Conservation (phyloP, 2,329 filamentous ascomycete genomes). For the Lachnellula cervina region DNA sequence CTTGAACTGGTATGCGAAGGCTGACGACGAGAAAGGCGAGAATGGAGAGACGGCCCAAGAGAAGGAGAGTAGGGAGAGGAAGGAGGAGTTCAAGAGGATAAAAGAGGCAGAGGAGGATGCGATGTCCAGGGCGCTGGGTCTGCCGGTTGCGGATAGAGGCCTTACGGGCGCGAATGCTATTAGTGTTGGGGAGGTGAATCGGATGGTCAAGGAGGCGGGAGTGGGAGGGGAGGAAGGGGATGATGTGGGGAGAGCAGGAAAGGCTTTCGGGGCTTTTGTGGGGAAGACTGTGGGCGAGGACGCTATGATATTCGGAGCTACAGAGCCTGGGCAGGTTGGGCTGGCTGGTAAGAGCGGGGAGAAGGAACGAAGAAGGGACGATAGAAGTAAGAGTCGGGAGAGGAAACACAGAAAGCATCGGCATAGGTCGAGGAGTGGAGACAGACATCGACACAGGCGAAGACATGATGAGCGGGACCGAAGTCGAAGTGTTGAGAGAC, state of each 20-base stretch:
- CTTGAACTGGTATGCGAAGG: constrained; percentile 63
- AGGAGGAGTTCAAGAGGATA: constrained; percentile 73
- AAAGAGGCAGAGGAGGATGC: constrained; percentile 94
- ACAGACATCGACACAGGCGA: constrained; percentile 20
- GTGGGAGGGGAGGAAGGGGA: constrained; percentile 34
- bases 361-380: constrained; percentile 15
- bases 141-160: constrained; percentile 60
- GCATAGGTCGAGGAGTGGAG: constrained; percentile 28
- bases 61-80: constrained; percentile 55
- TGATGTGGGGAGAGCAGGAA: constrained; percentile 23
- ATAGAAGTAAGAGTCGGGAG: constrained; percentile 30
- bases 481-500: constrained; percentile 25
- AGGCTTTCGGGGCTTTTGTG: constrained; percentile 30
- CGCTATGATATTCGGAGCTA: constrained; percentile 2
- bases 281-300: constrained; percentile 23
- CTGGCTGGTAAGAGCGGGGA: constrained; percentile 13
- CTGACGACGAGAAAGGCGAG: constrained; percentile 43
- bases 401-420: constrained; percentile 28
- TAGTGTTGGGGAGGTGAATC: constrained; percentile 56
- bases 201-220: constrained; percentile 44
- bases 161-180: constrained; percentile 62
- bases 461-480: constrained; percentile 22
- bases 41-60: constrained; percentile 57
- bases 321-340: constrained; percentile 18
- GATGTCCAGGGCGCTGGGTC: constrained; percentile 73